Evolutionary conservation across 2,329 filamentous ascomycete species (phyloP).

Genomic region (Didymella glomerata): DNA sequence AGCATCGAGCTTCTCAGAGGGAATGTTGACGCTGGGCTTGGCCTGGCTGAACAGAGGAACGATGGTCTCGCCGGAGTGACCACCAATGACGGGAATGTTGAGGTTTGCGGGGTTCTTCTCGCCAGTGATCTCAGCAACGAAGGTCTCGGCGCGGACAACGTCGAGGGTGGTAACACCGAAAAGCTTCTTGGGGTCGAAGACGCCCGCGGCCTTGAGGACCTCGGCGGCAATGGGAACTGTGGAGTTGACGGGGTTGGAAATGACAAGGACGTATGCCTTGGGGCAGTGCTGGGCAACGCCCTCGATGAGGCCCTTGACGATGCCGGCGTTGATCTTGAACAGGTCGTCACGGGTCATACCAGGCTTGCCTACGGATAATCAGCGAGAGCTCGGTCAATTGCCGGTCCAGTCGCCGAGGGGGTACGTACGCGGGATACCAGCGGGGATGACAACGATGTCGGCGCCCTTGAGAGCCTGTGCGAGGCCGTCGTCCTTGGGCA

Average conservation of each 20-base stretch:
- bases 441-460: constrained; percentile 96
- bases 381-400: constrained; percentile 22
- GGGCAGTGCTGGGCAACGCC: constrained; percentile 86
- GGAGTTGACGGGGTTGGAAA: constrained; percentile 99
- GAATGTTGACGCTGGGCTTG: constrained; percentile 79
- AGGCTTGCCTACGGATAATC: constrained; percentile 80
- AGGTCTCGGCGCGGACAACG: constrained; percentile 97
- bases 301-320: constrained; percentile 93
- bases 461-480: constrained; percentile 90
- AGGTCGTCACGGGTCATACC: constrained; percentile 99
- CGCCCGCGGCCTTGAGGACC: constrained; percentile 89
- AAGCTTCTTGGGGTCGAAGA: constrained; percentile 94
- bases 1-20: constrained; percentile 86
- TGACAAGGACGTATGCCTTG: constrained; percentile 94
- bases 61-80: constrained; percentile 98
- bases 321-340: constrained; percentile 99
- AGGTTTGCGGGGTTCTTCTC: constrained; percentile 83
- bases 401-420: constrained; percentile 1
- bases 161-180: constrained; percentile 99
- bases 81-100: constrained; percentile 90
- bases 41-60: constrained; percentile 96
- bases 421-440: constrained; percentile 87
- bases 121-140: constrained; percentile 85
- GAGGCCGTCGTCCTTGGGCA: constrained; percentile 83
- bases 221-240: constrained; percentile 98